A percentile compares a stretch with the other conserved stretches of the same genome.
Conservation (phyloP, 140 eudicot species). For the Flaveria floridana region DNA sequence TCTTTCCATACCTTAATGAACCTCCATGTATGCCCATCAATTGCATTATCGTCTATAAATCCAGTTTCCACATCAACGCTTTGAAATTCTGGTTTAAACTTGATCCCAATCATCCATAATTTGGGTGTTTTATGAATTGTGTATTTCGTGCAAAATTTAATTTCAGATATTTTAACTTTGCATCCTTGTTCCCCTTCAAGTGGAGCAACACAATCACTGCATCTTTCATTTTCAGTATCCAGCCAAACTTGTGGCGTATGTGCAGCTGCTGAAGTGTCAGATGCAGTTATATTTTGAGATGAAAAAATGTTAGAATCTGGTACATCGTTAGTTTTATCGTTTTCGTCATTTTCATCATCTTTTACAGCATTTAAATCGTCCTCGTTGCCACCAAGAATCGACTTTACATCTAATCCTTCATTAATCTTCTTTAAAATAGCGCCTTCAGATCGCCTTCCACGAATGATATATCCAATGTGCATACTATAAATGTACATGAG, state of each 20-base stretch:
- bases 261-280: constrained; percentile 47
- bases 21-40: constrained; percentile 41
- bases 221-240: constrained; percentile 37
- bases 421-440: constrained; percentile 36
- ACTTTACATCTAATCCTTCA: constrained; percentile 38
- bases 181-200: constrained; percentile 35
- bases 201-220: constrained; percentile 4
- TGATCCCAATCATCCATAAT: constrained; percentile 24
- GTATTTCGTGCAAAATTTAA: constrained; percentile 15
- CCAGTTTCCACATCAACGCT: constrained; percentile 23
- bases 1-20: constrained; percentile 69
- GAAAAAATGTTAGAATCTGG: constrained; percentile 18
- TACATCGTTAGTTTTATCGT: constrained; percentile 22
- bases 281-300: constrained; percentile 22
- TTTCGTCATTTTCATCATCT: constrained; percentile 37
- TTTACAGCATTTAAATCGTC: constrained; percentile 42
- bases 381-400: constrained; percentile 41
- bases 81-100: constrained; percentile 26
- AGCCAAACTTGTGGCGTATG: constrained; percentile 33
- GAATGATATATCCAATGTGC: constrained; percentile 43
- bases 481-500: constrained; percentile 34
- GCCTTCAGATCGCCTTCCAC: constrained; percentile 50
- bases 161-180: constrained; percentile 6
- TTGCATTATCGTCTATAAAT: constrained; percentile 28
- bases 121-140: constrained; percentile 31